phyloP scores from a whole-genome alignment of 352 stramenopile genomes.

The Globisporangium middletonii region DNA sequence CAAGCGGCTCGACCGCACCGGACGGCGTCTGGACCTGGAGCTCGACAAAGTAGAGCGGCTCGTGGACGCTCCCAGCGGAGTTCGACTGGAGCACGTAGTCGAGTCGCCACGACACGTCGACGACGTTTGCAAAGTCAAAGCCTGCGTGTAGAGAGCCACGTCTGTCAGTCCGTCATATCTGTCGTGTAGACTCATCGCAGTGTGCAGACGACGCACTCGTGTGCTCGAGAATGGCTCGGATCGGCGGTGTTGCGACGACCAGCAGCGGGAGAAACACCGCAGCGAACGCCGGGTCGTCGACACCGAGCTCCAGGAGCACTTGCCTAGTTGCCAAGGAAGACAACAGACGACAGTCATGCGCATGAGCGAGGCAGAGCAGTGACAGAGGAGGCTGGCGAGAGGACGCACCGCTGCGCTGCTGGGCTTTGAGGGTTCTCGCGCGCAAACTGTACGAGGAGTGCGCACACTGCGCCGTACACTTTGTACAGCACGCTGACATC shows the following conservation, averaged over 20 bases:
- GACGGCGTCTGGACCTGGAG: slow-evolving; percentile 48
- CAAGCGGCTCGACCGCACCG: slow-evolving; percentile 25
- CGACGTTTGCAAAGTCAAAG: slow-evolving; percentile 70
- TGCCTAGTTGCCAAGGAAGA: slow-evolving; percentile 8
- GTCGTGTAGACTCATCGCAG: neutral
- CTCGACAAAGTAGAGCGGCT: slow-evolving; percentile 59
- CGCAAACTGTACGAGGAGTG: slow-evolving; percentile 16
- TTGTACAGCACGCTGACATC: neutral
- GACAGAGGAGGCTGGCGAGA: slow-evolving; percentile 4
- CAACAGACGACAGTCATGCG: neutral
- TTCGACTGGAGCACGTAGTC: slow-evolving; percentile 66
- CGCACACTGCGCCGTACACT: slow-evolving; percentile 24
- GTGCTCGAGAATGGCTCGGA: slow-evolving; percentile 27
- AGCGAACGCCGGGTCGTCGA: slow-evolving; percentile 24
- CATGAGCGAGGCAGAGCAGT: neutral
- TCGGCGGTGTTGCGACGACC: slow-evolving; percentile 8
- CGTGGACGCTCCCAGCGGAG: slow-evolving; percentile 43
- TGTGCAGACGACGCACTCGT: slow-evolving; percentile 14
- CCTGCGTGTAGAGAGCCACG: slow-evolving; percentile 17
- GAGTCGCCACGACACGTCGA: slow-evolving; percentile 64
- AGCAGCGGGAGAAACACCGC: slow-evolving; percentile 20
- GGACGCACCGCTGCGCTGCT: neutral
- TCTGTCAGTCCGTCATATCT: neutral
- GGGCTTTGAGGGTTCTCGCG: slow-evolving; percentile 8
- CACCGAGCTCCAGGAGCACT: slow-evolving; percentile 22